Percentiles rank a stretch among this genome's conserved stretches.
phyloP scores from a whole-genome alignment of 2,329 filamentous ascomycete genomes.

The Pseudocercospora fuligena region DNA sequence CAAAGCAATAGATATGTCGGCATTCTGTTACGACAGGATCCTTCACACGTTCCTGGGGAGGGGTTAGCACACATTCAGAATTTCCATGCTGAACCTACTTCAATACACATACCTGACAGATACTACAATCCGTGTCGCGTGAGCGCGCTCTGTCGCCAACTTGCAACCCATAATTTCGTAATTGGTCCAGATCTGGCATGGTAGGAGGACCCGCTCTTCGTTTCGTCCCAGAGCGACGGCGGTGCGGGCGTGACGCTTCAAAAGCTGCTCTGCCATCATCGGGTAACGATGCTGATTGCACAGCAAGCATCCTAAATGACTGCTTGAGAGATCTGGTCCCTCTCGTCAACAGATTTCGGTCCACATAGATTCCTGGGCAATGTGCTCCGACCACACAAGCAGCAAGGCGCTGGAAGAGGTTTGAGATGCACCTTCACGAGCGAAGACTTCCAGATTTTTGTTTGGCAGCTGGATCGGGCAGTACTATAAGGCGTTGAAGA shows the following conservation, averaged over 20 bases:
- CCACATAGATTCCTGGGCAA: neutral
- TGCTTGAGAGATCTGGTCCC: neutral
- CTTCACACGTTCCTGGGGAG: constrained; percentile 4
- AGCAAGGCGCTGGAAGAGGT: neutral
- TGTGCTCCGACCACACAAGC: neutral
- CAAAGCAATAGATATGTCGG: constrained; percentile 25
- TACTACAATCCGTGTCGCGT: constrained; percentile 21
- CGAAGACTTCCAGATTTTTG: neutral
- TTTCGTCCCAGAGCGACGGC: neutral
- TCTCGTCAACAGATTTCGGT: neutral
- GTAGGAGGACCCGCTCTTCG: neutral
- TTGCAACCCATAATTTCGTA: constrained; percentile 19
- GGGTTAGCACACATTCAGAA: neutral
- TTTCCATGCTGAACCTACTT: neutral
- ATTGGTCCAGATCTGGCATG: constrained; percentile 19
- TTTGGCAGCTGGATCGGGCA: neutral
- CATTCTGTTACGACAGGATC: constrained; percentile 24
- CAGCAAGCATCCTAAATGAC: neutral
- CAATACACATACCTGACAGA: constrained; percentile 13
- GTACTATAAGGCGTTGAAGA: neutral
- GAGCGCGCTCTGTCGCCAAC: constrained; percentile 14
- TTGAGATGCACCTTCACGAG: neutral
- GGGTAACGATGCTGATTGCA: neutral
- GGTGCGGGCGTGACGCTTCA: constrained; percentile 6
- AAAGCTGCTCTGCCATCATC: neutral